Base-by-base conservation (phyloP, 1,139 yeast genomes). In the Diutina catenulata region DNA sequence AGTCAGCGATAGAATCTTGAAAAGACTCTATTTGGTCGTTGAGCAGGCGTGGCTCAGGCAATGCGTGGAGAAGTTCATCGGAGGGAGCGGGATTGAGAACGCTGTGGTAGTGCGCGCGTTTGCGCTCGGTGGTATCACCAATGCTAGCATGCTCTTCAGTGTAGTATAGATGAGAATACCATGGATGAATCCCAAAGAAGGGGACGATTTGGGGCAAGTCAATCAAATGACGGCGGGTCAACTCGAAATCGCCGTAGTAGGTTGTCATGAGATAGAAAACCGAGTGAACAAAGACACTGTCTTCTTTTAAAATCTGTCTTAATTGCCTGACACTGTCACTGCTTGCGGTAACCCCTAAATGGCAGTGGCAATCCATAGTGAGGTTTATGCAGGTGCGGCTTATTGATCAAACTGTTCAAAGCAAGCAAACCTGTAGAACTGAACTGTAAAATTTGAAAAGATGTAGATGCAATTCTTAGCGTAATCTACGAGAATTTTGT, bases 101-200 rank as follows among this genome's bases (percentile, higher is more conserved):
- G 0, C 45, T 22, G 2, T 43, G 38, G 51, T 87, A 91, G 55
- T 87, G 96, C 4, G 47, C 55, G 13, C 37, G 16, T 45, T 70
- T 70, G 35, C 29, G 36, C 14, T 38, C 42, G 1, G 13, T 22
- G 8, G 27, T 32, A n/a, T n/a, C n/a, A n/a, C n/a, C n/a, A n/a
- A n/a, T 21, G 16, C 14, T 14, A 4, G 20, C 18, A 6, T 31
- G 25, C 3, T 46, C 50, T 0, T 47, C 54, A 6, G 72, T 60
- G 44, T 76, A n/a, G n/a, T n/a, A 78, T 23, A 79, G 48, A 55
- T 88, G 94, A 2, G 76, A 59, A 50, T 73, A 86, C 96, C 96
- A 88, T 0, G 97, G 97, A 54, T 91, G 97, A 4, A 84, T 64
- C 0, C 97, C 98, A 52, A 77, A 79, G 39, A 79, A 75, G 0